Conservation (phyloP, 139 green algal species). For the Tetradesmus lagerheimii region DNA sequence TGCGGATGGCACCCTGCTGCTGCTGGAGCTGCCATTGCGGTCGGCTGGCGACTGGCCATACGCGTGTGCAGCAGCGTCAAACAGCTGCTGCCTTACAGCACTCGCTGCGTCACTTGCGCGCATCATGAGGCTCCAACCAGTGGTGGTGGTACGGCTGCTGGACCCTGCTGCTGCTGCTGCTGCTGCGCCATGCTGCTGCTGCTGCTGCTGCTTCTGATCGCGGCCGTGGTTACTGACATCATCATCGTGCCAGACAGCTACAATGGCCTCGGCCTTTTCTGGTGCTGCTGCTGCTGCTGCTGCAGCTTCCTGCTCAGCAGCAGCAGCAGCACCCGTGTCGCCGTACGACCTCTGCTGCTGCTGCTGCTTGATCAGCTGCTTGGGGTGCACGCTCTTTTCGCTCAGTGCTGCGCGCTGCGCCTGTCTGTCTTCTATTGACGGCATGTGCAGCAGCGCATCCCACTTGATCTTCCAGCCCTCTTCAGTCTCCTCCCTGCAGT, state of each 20-base stretch:
- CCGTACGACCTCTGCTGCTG: neutral
- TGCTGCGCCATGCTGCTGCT: neutral
- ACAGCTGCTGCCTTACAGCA: neutral
- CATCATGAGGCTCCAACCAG: neutral
- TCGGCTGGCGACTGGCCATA: neutral
- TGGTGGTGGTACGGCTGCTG: neutral
- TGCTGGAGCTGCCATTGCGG: neutral
- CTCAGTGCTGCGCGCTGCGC: neutral
- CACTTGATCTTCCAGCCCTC: slow-evolving; percentile 19
- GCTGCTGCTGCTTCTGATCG: neutral
- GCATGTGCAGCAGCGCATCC: neutral
- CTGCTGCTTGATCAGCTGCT: neutral
- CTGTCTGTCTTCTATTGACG: neutral
- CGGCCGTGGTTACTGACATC: neutral
- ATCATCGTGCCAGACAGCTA: neutral
- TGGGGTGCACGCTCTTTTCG: neutral
- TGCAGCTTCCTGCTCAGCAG: slow-evolving; percentile 1
- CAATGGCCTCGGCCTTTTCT: neutral
- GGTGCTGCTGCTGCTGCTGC: neutral
- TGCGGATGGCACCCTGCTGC: neutral
- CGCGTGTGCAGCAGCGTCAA: neutral
- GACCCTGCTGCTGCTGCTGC: too few species aligned
- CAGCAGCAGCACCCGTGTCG: neutral
- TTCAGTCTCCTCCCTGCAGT: slow-evolving; percentile 13
- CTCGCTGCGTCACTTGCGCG: neutral